Conservation (phyloP, 768 basidiomycete species). For the Lactarius trivialis region DNA sequence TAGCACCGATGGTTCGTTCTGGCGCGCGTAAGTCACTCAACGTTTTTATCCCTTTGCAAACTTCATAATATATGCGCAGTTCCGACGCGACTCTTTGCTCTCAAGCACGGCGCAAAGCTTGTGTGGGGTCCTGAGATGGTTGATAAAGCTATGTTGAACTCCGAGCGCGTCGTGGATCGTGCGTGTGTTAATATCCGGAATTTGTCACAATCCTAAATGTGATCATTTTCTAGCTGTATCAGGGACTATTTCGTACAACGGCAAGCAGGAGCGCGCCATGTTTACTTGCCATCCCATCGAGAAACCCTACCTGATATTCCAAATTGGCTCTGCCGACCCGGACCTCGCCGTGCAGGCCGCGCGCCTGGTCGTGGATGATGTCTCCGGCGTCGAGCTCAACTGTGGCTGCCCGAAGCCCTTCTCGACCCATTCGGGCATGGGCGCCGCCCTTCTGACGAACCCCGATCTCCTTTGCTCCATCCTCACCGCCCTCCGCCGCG, state of each 20-base stretch:
- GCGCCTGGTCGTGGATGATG: slow-evolving; percentile 75
- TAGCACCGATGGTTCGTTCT: slow-evolving; percentile 99
- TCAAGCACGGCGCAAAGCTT: slow-evolving; percentile 89
- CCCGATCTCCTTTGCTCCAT: slow-evolving; percentile 90
- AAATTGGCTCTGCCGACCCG: slow-evolving; percentile 88
- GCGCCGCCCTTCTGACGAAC: slow-evolving; percentile 87
- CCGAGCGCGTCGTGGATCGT: slow-evolving; percentile 84
- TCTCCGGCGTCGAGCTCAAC: slow-evolving; percentile 93
- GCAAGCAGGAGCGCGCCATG: slow-evolving; percentile 67
- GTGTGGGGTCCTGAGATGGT: slow-evolving; percentile 98
- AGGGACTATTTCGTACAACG: slow-evolving; percentile 83
- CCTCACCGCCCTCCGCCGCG: slow-evolving; percentile 65
- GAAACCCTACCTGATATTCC: slow-evolving; percentile 90
- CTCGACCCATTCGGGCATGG: slow-evolving; percentile 92
- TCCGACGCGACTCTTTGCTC: slow-evolving; percentile 75
- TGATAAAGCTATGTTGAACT: slow-evolving; percentile 89
- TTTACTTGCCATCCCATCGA: slow-evolving; percentile 93
- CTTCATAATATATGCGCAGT: slow-evolving; percentile 40
- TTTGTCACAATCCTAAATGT: not conserved
- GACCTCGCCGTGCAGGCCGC: slow-evolving; percentile 91
- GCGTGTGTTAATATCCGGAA: slow-evolving; percentile 27
- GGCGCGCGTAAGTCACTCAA: slow-evolving; percentile 61
- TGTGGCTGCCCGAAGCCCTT: slow-evolving; percentile 98
- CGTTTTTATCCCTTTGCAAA: not conserved
- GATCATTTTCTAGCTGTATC: slow-evolving; percentile 53